These are phyloP conservation scores for Cyberlindnera samutprakarnensis DNA, from an alignment of 805 yeast species.

Conservation along the genomic window DNA sequence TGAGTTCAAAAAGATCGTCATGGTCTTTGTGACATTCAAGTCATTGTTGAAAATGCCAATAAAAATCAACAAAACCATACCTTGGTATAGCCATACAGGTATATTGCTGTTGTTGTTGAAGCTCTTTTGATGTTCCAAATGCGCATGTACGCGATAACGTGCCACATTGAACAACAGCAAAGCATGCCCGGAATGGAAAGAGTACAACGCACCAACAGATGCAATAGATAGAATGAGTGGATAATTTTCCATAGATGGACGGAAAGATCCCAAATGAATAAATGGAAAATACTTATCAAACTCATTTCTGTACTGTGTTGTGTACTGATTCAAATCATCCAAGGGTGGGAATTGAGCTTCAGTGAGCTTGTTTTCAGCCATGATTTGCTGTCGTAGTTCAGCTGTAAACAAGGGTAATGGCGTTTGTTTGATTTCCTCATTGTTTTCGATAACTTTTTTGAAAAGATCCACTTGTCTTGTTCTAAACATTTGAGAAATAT, in stretches of 20 bases:
- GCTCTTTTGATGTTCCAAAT: conserved; percentile 39
- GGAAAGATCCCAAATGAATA: conserved; percentile 62
- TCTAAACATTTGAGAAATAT: conserved; percentile 54
- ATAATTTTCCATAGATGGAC: conserved; percentile 41
- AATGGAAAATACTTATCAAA: conserved; percentile 82
- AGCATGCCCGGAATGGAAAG: conserved; percentile 74
- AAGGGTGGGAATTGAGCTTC: conserved; percentile 64
- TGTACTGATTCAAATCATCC: conserved; percentile 70
- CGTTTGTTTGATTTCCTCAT: conserved; percentile 8
- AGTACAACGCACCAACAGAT: conserved; percentile 82
- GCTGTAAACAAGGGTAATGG: conserved; percentile 36
- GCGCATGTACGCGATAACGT: conserved; percentile 57
- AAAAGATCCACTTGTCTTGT: conserved; percentile 61
- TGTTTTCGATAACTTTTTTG: conserved; percentile 31
- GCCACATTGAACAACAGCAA: conserved; percentile 61
- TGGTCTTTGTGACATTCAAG: conserved; percentile 62
- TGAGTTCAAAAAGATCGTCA: conserved; percentile 75
- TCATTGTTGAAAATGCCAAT: conserved; percentile 75
- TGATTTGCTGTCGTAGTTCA: conserved; percentile 45
- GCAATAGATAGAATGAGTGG: conserved; percentile 77
- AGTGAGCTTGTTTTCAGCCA: conserved; percentile 43
- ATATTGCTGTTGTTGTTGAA: conserved; percentile 41
- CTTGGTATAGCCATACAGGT: conserved; percentile 83
- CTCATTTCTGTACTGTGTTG: conserved; percentile 65
- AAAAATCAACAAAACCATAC: conserved; percentile 71